Conservation (phyloP, 495 filamentous ascomycete genomes). For the Daldinia grandis region DNA sequence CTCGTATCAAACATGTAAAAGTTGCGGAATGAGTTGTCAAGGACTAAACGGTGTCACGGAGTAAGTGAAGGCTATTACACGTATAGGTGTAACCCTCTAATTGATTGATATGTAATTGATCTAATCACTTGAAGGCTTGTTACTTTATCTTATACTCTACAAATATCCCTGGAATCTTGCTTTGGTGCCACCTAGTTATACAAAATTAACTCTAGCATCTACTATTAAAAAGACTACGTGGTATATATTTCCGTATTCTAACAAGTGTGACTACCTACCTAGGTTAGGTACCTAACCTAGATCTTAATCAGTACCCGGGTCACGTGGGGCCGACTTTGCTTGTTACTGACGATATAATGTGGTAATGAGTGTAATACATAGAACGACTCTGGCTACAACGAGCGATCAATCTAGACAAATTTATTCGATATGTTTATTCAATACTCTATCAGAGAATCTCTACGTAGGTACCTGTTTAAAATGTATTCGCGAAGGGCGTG, state of each 20-base stretch:
- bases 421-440: background rate
- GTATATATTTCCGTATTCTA: too few species aligned
- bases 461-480: background rate
- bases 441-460: background rate
- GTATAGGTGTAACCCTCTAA: background rate
- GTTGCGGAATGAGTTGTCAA: too few species aligned
- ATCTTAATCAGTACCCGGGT: too few species aligned
- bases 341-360: background rate
- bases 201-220: background rate
- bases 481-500: background rate
- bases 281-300: too few species aligned
- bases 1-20: too few species aligned
- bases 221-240: background rate
- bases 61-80: background rate
- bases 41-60: background rate
- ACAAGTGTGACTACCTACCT: too few species aligned
- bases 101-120: too few species aligned
- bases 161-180: too few species aligned
- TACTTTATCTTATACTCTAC: too few species aligned
- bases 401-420: background rate
- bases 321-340: too few species aligned
- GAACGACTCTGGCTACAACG: background rate
- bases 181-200: too few species aligned
- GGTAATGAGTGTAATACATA: background rate
- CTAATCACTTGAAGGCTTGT: too few species aligned